Evolutionary conservation across 2,329 filamentous ascomycete genomes (phyloP).

Genomic region (Colletotrichum coccodes): DNA sequence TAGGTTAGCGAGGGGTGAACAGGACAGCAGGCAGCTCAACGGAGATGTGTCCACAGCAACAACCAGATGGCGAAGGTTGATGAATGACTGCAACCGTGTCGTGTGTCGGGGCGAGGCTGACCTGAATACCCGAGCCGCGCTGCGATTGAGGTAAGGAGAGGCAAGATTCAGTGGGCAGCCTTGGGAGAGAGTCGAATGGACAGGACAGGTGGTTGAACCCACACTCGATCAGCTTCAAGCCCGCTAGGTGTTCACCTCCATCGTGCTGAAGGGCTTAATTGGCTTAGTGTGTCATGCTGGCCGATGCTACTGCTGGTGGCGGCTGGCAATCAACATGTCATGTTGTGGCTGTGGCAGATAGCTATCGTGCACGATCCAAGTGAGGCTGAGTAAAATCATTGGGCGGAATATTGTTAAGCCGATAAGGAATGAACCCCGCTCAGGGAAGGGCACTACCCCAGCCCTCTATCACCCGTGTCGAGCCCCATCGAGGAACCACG

Average conservation of each 20-base stretch:
- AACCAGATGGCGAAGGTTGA: constrained; percentile 1
- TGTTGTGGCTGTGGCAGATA: not conserved
- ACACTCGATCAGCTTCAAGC: constrained; percentile 11
- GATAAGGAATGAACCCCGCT: not conserved
- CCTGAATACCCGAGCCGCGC: constrained; percentile 12
- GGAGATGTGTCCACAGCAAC: constrained; percentile 30
- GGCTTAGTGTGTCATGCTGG: not conserved
- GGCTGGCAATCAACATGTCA: not conserved
- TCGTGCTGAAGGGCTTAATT: constrained; percentile 15
- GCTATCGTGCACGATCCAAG: not conserved
- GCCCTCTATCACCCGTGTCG: no score
- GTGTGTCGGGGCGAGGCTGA: constrained; percentile 4
- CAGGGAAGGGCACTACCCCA: no score
- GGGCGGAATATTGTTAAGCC: not conserved
- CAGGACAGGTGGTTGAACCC: constrained; percentile 30
- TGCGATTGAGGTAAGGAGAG: constrained; percentile 7
- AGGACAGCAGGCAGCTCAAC: constrained; percentile 19
- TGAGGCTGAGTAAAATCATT: not conserved
- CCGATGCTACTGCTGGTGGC: not conserved
- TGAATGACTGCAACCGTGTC: not conserved
- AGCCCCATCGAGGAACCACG: not conserved
- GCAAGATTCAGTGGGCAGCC: constrained; percentile 10
- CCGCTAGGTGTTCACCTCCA: constrained; percentile 3
- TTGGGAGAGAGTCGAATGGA: constrained; percentile 20
- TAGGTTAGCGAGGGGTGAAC: constrained; percentile 23